Conservation (phyloP, 352 stramenopile genomes). For the Albugo candida region DNA sequence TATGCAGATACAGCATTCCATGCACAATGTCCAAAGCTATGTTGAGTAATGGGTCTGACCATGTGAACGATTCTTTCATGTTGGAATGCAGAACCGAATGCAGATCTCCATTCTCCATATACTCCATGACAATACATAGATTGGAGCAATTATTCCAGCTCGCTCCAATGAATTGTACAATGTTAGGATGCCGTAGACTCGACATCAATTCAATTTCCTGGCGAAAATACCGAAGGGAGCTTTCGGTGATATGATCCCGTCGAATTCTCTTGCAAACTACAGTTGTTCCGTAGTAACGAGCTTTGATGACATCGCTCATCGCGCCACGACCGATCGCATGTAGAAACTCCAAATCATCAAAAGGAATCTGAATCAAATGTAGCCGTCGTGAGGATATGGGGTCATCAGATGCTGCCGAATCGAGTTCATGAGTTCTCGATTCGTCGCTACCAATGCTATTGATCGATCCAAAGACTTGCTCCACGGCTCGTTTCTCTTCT, state of each 20-base stretch:
- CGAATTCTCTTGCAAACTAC: constrained; percentile 79
- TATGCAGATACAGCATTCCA: constrained; percentile 78
- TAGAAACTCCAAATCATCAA: constrained; percentile 62
- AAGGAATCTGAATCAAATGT: constrained; percentile 65
- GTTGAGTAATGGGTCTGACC: constrained; percentile 67
- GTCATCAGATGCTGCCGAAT: constrained; percentile 11
- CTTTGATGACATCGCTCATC: constrained; percentile 80
- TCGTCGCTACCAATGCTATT: background rate
- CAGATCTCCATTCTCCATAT: constrained; percentile 79
- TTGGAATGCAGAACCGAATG: constrained; percentile 67
- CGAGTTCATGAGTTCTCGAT: background rate
- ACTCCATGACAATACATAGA: constrained; percentile 80
- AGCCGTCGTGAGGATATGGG: constrained; percentile 48
- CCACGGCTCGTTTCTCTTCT: constrained; percentile 51
- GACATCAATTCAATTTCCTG: constrained; percentile 79
- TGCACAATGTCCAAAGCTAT: constrained; percentile 74
- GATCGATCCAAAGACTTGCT: constrained; percentile 17
- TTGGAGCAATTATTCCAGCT: constrained; percentile 80
- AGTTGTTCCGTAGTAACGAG: constrained; percentile 69
- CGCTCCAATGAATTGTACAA: constrained; percentile 78
- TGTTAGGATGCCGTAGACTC: constrained; percentile 68
- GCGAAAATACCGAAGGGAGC: constrained; percentile 50
- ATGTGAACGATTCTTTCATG: constrained; percentile 64
- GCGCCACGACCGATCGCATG: constrained; percentile 57
- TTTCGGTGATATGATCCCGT: constrained; percentile 57